A percentile compares a stretch with the other conserved stretches of the same genome.
Evolutionary conservation across 495 filamentous ascomycete species (phyloP).

Genomic region (Aspergillus indologenus): DNA sequence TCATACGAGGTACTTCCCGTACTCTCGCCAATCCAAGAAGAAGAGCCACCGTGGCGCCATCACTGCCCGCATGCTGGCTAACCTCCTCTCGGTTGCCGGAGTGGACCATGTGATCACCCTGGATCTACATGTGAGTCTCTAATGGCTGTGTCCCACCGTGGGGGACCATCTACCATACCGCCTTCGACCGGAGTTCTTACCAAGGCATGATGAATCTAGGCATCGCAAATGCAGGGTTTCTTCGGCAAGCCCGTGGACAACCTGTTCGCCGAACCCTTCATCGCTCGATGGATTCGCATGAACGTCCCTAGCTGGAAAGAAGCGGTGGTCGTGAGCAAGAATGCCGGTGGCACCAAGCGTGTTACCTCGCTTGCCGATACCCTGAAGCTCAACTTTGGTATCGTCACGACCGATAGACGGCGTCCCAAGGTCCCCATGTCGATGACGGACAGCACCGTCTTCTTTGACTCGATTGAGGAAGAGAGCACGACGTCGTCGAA

Average conservation of each 20-base stretch:
- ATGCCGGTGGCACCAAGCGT: conserved; percentile 92
- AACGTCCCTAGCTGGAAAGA: conserved; percentile 85
- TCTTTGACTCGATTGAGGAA: conserved; percentile 46
- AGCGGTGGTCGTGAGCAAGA: conserved; percentile 96
- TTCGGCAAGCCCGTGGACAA: conserved; percentile 98
- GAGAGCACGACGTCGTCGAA: conserved; percentile 24
- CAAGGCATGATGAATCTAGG: conserved; percentile 33
- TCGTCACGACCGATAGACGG: conserved; percentile 90
- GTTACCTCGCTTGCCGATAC: conserved; percentile 97
- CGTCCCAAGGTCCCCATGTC: conserved; percentile 52
- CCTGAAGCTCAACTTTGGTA: conserved; percentile 93
- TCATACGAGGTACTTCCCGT: conserved; percentile 78
- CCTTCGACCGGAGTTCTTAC: conserved; percentile 15
- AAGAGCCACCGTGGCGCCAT: conserved; percentile 96
- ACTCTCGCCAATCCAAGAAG: conserved; percentile 98
- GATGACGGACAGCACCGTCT: conserved; percentile 64
- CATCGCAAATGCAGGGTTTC: conserved; percentile 98
- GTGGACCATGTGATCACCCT: conserved; percentile 97
- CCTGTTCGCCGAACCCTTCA: conserved; percentile 90
- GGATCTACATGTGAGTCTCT: conserved; percentile 73
- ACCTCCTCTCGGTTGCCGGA: conserved; percentile 86
- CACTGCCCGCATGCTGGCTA: conserved; percentile 94
- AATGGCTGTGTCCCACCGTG: conserved; percentile 9
- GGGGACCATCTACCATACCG: background rate
- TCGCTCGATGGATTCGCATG: conserved; percentile 90